These are phyloP conservation scores for Leccinum rimulosum DNA, from an alignment of 768 basidiomycete species.

Conservation along the genomic window DNA sequence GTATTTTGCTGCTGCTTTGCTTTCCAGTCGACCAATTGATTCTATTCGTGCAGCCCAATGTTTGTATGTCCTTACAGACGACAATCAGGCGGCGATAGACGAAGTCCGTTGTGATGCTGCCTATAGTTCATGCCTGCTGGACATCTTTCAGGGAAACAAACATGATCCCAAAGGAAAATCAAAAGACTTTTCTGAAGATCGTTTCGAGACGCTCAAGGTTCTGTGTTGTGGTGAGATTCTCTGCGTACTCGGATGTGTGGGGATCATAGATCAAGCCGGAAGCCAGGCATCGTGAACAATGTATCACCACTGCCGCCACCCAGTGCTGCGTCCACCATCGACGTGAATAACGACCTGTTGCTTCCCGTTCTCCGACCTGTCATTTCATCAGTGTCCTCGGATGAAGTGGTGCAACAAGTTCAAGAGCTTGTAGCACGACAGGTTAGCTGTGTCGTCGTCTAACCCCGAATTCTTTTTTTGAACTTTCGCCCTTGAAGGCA, in stretches of 20 bases:
- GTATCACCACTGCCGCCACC: conserved; percentile 74
- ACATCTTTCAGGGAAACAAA: conserved; percentile 47
- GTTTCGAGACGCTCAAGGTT: conserved; percentile 53
- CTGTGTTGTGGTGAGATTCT: conserved; percentile 62
- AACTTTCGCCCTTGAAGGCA: conserved; percentile 33
- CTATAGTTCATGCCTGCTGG: conserved; percentile 64
- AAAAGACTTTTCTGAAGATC: conserved; percentile 47
- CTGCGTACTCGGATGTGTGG: not conserved
- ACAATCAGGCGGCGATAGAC: conserved; percentile 74
- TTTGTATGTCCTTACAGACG: conserved; percentile 89
- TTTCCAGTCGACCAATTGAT: not conserved
- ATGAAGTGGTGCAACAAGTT: conserved; percentile 46
- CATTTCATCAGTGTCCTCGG: conserved; percentile 56
- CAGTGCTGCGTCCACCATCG: conserved; percentile 54
- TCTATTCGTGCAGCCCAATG: conserved; percentile 65
- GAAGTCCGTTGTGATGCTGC: conserved; percentile 59
- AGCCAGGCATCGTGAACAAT: conserved; percentile 71
- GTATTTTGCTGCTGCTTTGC: conserved; percentile 8
- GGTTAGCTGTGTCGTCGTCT: conserved; percentile 33
- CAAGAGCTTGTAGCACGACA: conserved; percentile 51
- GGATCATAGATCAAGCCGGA: not conserved
- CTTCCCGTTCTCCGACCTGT: conserved; percentile 70
- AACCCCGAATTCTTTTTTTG: not conserved
- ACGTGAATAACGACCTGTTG: conserved; percentile 70
- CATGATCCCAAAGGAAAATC: conserved; percentile 35